These are phyloP conservation scores for Neurospora terricola DNA, from an alignment of 495 filamentous ascomycete genomes.

Conservation along the genomic window DNA sequence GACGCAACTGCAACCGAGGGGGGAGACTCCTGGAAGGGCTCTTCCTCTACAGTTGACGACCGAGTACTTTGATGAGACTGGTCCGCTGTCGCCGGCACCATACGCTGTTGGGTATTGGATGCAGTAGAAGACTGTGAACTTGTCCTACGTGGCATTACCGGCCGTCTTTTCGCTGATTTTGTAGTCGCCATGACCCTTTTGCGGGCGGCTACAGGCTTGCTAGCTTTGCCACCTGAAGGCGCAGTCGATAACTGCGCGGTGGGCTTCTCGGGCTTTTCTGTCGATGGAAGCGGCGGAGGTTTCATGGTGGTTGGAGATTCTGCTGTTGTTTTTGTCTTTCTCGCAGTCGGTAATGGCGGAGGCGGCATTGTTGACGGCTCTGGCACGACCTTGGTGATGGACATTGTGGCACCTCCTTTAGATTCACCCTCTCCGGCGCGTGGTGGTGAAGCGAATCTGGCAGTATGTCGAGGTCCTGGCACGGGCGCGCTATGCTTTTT, in stretches of 20 bases:
- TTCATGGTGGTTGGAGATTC: conserved; percentile 9
- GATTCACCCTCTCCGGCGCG: conserved; percentile 28
- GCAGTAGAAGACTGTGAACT: conserved; percentile 33
- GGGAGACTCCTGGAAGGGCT: neutral
- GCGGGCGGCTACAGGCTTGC: neutral
- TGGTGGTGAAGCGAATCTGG: conserved; percentile 40
- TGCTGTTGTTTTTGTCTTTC: neutral
- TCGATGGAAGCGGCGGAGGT: conserved; percentile 13
- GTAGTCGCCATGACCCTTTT: conserved; percentile 30
- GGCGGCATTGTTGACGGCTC: conserved; percentile 12
- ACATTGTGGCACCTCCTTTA: conserved; percentile 11
- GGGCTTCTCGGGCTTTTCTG: neutral
- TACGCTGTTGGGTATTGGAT: conserved; percentile 13
- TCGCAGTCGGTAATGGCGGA: conserved; percentile 3
- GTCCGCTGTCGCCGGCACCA: conserved; percentile 6
- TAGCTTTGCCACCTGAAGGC: neutral
- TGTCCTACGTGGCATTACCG: conserved; percentile 26
- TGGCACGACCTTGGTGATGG: conserved; percentile 8
- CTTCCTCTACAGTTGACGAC: neutral
- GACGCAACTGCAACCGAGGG: neutral
- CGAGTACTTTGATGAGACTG: neutral
- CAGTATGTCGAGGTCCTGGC: conserved; percentile 39
- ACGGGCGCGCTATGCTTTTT: conserved; percentile 42
- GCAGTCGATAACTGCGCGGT: neutral
- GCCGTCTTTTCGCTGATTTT: conserved; percentile 26